Conservation (phyloP, 2,329 filamentous ascomycete species). For the Trichoderma koningiopsis region DNA sequence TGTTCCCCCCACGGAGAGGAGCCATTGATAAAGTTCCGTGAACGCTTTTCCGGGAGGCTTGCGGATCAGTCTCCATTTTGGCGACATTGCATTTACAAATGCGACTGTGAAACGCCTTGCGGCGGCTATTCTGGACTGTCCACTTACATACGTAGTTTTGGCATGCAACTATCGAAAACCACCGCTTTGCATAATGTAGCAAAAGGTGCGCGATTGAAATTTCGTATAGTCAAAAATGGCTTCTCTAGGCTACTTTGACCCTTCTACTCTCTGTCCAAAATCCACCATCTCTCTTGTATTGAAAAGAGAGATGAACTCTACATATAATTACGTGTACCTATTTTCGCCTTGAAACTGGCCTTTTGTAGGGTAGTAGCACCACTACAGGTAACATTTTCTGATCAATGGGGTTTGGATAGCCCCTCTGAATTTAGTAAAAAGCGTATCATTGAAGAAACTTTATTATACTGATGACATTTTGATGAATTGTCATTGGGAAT, state of each 20-base stretch:
- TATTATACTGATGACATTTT: background rate
- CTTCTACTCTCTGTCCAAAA: background rate
- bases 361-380: background rate
- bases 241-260: background rate
- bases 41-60: background rate
- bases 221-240: background rate
- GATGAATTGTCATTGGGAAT: background rate
- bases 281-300: background rate
- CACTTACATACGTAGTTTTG: background rate
- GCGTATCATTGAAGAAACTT: background rate
- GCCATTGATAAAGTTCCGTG: background rate
- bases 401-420: background rate
- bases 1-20: background rate
- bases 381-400: background rate
- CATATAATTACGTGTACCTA: too few species aligned
- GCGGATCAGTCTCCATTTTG: background rate
- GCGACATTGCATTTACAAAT: background rate
- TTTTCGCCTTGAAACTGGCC: background rate
- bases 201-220: background rate
- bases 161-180: background rate
- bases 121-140: background rate
- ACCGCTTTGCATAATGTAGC: background rate
- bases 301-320: background rate
- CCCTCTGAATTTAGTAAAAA: background rate
- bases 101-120: background rate